Evolutionary conservation across 768 basidiomycete species (phyloP).

Genomic region (Leccinum variicolor): DNA sequence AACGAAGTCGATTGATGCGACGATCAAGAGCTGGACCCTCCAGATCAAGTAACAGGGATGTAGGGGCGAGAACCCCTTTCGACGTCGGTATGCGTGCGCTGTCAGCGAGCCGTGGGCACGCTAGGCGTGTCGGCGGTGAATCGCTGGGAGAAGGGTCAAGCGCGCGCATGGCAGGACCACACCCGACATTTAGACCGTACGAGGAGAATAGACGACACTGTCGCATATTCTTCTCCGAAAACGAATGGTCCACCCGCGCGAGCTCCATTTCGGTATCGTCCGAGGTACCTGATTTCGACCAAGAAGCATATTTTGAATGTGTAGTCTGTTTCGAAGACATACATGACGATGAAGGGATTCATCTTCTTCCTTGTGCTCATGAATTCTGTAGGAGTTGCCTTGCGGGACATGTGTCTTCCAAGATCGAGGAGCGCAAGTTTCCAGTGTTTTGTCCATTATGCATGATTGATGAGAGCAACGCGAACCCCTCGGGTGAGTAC

Average conservation of each 20-base stretch:
- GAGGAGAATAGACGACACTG: constrained; percentile 25
- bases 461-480: constrained; percentile 30
- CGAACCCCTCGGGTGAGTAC: constrained; percentile 33
- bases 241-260: constrained; percentile 1
- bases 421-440: constrained; percentile 48
- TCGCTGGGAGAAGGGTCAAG: constrained; percentile 7
- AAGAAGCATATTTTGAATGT: constrained; percentile 41
- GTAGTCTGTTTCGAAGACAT: constrained; percentile 52
- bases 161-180: not conserved
- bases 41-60: not conserved
- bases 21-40: not conserved
- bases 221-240: constrained; percentile 22
- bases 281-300: constrained; percentile 1
- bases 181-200: constrained; percentile 8
- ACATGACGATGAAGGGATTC: constrained; percentile 37
- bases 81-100: not conserved
- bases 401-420: constrained; percentile 38
- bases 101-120: not conserved
- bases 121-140: not conserved
- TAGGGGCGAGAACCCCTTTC: not conserved
- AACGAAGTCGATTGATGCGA: not conserved
- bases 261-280: not conserved
- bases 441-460: constrained; percentile 64
- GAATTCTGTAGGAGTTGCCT: constrained; percentile 54
- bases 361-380: constrained; percentile 46